Percentiles rank a stretch among this genome's conserved stretches.
phyloP scores from a whole-genome alignment of 2,329 filamentous ascomycete species.

The Canariomyces notabilis region DNA sequence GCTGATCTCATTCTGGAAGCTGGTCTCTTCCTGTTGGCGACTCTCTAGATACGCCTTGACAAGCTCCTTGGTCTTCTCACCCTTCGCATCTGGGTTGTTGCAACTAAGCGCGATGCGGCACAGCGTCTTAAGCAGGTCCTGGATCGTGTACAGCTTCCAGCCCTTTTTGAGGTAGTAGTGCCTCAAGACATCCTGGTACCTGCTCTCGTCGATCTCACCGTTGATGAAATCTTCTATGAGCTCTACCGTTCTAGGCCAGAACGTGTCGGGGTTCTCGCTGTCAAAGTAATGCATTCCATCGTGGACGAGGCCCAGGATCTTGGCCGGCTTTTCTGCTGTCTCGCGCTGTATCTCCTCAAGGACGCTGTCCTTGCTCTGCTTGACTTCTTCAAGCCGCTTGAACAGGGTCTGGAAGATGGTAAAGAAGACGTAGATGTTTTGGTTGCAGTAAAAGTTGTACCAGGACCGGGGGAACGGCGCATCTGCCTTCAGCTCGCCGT shows the following conservation, averaged over 20 bases:
- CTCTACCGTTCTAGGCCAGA: constrained; percentile 79
- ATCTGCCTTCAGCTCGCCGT: constrained; percentile 65
- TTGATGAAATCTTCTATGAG: constrained; percentile 84
- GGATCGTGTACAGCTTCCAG: constrained; percentile 90
- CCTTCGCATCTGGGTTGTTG: constrained; percentile 75
- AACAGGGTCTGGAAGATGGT: constrained; percentile 90
- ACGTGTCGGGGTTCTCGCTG: constrained; percentile 57
- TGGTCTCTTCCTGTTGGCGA: constrained; percentile 77
- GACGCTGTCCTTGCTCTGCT: constrained; percentile 70
- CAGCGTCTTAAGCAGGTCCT: constrained; percentile 78
- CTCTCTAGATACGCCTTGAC: constrained; percentile 81
- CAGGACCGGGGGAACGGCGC: constrained; percentile 74
- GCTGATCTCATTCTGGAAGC: constrained; percentile 82
- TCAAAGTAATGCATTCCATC: constrained; percentile 76
- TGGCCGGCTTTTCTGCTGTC: constrained; percentile 71
- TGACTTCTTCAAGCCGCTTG: constrained; percentile 75
- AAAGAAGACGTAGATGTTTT: constrained; percentile 91
- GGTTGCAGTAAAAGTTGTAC: constrained; percentile 89
- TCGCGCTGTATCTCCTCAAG: constrained; percentile 68
- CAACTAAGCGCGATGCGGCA: constrained; percentile 78
- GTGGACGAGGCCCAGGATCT: constrained; percentile 77
- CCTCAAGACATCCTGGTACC: constrained; percentile 85
- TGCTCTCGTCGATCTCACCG: constrained; percentile 72
- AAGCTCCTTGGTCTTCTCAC: constrained; percentile 85
- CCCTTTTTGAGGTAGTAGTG: constrained; percentile 87